Percentiles rank a stretch among this genome's conserved stretches.
These are phyloP conservation scores for Plasmodium billcollinsi DNA, from an alignment of 169 alveolate genomes.

Conservation along the genomic window DNA sequence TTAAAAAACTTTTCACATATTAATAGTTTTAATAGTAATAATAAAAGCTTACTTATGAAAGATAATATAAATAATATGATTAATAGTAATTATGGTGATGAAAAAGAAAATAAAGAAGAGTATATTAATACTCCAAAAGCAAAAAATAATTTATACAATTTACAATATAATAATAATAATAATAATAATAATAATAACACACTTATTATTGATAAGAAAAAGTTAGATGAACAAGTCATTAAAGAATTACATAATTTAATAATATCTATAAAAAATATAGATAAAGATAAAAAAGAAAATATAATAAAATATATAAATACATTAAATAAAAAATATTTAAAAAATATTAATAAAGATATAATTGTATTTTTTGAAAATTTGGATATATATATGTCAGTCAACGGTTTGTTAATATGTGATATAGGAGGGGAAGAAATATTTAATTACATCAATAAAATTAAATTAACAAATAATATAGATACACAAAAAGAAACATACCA, in stretches of 20 bases:
- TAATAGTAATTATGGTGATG: no score
- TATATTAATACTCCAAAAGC: no score
- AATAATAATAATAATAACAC: not conserved
- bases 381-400: slow-evolving; percentile 47
- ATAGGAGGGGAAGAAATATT: slow-evolving; percentile 57
- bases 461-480: not conserved
- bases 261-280: slow-evolving; percentile 26
- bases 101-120: no score
- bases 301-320: slow-evolving; percentile 49
- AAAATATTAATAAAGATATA: slow-evolving; percentile 26
- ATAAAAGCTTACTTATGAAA: no score
- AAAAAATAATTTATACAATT: no score
- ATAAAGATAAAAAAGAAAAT: slow-evolving; percentile 14
- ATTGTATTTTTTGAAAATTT: slow-evolving; percentile 55
- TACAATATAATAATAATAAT: not conserved
- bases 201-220: not conserved
- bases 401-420: slow-evolving; percentile 70
- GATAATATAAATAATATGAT: no score
- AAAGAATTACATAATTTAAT: slow-evolving; percentile 21
- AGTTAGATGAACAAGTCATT: slow-evolving; percentile 16
- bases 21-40: no score
- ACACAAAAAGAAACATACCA: not conserved
- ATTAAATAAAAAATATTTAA: slow-evolving; percentile 31
- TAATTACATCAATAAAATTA: slow-evolving; percentile 25
- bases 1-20: no score